Evolutionary conservation across 106 monocot species (phyloP), one percentile per base, ranked within the genome.

Genomic region (Narthecium ossifragum): DNA sequence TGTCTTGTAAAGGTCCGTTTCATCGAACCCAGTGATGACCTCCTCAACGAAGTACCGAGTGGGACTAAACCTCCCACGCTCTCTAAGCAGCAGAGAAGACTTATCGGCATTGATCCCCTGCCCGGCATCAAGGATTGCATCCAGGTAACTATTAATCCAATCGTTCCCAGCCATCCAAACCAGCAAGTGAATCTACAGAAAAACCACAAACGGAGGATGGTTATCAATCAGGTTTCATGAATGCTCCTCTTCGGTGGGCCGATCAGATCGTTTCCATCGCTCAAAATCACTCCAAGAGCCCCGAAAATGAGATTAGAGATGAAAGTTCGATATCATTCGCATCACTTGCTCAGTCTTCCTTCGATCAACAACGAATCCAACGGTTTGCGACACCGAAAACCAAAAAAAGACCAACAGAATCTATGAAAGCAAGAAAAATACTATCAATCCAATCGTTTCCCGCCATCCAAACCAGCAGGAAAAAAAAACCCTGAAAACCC

Each of bases 1-100:
- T 39, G 96, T 73, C 73, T 87, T 96, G 84, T 90, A 81, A 39
- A 96, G 90, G 70, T 86, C 96, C 28, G 96, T 96, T 71, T 96
- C 90, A 65, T 96, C 96, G 57, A 90, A 96, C 0, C 96, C 96
- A 15, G 90, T 82, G 75, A 96, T 90, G 61, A 96, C 96, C 61
- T 96, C 96, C 73, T 96, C 96, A 22, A 96, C 96, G 70, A 96
- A 96, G 70, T 96, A 96, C 26, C 83, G 74, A 4, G 90, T 82
- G 46, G 96, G 96, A 61, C 85, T 96, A 78, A 96, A 96, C 5
- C 90, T 62, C 8, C 96, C 96, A 3, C 96, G 64, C 78, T 96
- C 96, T 46, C 96, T 49, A 17, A 96, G 75, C 38, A 96, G 74
- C 43, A 96, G 71, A 3, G 94, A 96, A 10, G 76, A 65, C 70